Conservation (phyloP, 1,284 basidiomycete genomes). For the Puccinia coronata region DNA sequence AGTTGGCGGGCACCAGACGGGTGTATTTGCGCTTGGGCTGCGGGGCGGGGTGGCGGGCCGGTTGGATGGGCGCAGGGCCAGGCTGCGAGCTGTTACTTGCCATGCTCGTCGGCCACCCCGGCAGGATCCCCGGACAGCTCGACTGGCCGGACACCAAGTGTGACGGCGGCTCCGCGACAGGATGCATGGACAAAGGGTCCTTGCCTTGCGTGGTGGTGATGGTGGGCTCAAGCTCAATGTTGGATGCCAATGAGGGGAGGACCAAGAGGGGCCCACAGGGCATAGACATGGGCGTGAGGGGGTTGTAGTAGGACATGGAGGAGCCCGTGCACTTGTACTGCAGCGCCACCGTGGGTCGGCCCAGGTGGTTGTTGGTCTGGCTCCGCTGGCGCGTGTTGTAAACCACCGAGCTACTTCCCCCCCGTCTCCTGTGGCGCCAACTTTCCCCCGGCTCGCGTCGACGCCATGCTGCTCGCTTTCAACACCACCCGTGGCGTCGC, state of each 20-base stretch:
- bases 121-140: conserved; percentile 31
- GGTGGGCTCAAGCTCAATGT: background rate
- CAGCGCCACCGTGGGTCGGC: background rate
- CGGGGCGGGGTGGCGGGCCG: background rate
- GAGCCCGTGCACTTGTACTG: conserved; percentile 40
- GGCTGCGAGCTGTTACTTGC: background rate
- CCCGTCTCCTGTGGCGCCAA: conserved; percentile 18
- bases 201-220: background rate
- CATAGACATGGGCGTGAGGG: conserved; percentile 24
- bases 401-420: no score
- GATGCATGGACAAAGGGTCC: background rate
- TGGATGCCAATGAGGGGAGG: background rate
- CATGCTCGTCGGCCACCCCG: conserved; percentile 5
- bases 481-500: conserved; percentile 15
- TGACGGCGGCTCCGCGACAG: background rate
- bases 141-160: conserved; percentile 20
- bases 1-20: background rate
- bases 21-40: background rate
- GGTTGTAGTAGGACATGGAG: conserved; percentile 44
- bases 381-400: conserved; percentile 28
- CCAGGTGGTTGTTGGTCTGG: background rate
- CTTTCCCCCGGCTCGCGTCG: background rate
- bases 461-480: conserved; percentile 4
- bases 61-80: background rate
- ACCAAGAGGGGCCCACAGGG: background rate